Base-by-base conservation (phyloP, 2,329 filamentous ascomycete genomes). In the Xylariaceae sp. region DNA sequence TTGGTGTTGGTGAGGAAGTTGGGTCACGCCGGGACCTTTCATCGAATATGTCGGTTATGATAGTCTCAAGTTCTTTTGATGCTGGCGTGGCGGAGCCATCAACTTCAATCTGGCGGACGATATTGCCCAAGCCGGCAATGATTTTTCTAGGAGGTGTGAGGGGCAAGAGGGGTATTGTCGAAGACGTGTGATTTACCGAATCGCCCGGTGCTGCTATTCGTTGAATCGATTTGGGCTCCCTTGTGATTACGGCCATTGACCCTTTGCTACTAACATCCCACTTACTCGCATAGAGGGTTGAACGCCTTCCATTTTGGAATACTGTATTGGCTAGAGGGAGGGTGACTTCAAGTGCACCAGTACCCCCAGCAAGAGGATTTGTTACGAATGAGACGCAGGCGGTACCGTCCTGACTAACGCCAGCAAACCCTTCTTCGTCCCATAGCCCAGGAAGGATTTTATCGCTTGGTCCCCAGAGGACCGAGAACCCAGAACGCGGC, bases 301-400 rank as follows among this genome's bases (percentile, higher is more conserved):
- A 84, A 1, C 74, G 73, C 22, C 74, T 76, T 43, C 84, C 86
- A 56, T 85, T 92, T 37, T 84, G 80, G 65, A 94, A 94, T 6
- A 90, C 73, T 0, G 89, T 95, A 64, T 90, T 89, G 39, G 89
- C 85, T 22, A 94, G 72, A 1, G 88, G 88, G 1, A 92, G 54
- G 5, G 77, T 81, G 50, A 79, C 68, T 2, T 70, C 67, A 2
- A 73, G 58, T 5, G 55, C 54, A 32, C 55, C 57, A 1, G 52
- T 56, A 29, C 63, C 54, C 5, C 54, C 47, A 6, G 54, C 44
- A 19, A 67, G 42, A 9, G 63, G 60, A 7, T 71, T 71, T 15
- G 76, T 63, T 16, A 69, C 56, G 46, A 80, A 72, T 0, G 71
- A 73, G 6, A 81, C 62, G 15, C 72, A 72, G 8, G 76, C 68